phyloP scores from a whole-genome alignment of 805 yeast genomes.

The Wickerhamomyces bisporus region DNA sequence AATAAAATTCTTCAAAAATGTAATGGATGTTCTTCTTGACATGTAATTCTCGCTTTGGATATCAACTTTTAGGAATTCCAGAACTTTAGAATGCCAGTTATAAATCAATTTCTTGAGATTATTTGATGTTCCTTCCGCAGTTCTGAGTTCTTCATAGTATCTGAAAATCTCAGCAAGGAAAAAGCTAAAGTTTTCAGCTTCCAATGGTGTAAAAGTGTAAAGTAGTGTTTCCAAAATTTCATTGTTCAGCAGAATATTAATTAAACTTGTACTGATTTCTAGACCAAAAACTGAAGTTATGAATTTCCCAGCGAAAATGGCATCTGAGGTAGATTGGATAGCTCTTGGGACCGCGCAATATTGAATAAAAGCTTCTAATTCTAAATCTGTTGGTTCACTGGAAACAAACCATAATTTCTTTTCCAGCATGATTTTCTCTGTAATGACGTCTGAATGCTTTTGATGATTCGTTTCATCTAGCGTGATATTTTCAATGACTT shows the following conservation, averaged over 20 bases:
- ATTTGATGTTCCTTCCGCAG: slow-evolving; percentile 20
- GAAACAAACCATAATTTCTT: slow-evolving; percentile 38
- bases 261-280: slow-evolving; percentile 35
- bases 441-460: slow-evolving; percentile 27
- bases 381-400: slow-evolving; percentile 13
- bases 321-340: slow-evolving; percentile 77
- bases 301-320: slow-evolving; percentile 62
- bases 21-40: slow-evolving; percentile 75
- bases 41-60: slow-evolving; percentile 53
- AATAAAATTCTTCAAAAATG: slow-evolving; percentile 62
- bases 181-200: slow-evolving; percentile 78
- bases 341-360: slow-evolving; percentile 72
- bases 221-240: slow-evolving; percentile 51
- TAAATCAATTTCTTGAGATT: slow-evolving; percentile 36
- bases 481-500: slow-evolving; percentile 3
- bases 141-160: slow-evolving; percentile 42
- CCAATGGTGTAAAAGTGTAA: slow-evolving; percentile 66
- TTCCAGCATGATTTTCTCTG: slow-evolving; percentile 25
- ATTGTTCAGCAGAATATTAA: slow-evolving; percentile 43
- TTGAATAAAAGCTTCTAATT: slow-evolving; percentile 42
- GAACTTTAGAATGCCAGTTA: slow-evolving; percentile 49
- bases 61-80: slow-evolving; percentile 25
- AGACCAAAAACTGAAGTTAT: slow-evolving; percentile 43
- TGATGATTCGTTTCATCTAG: slow-evolving; percentile 32
- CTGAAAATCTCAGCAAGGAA: slow-evolving; percentile 56